These are phyloP conservation scores for Astrothelium macrocarpum DNA, from an alignment of 495 filamentous ascomycete genomes.

Conservation along the genomic window DNA sequence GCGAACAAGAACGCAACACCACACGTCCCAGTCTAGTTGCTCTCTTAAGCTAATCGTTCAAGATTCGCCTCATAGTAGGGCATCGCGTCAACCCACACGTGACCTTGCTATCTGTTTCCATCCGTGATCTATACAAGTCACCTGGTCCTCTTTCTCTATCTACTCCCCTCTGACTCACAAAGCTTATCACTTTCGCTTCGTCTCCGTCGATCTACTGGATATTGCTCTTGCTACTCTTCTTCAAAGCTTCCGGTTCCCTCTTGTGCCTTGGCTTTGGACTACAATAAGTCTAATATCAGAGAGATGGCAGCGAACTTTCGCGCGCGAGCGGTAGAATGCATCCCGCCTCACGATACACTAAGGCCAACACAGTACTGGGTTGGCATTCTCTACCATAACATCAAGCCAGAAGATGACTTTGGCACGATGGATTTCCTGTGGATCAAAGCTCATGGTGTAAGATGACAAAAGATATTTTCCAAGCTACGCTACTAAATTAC, in stretches of 20 bases:
- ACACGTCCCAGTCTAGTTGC: neutral
- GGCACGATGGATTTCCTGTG: conserved; percentile 30
- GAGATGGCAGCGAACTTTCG: conserved; percentile 15
- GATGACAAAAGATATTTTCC: neutral
- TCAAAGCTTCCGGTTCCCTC: neutral
- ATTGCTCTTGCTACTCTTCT: no score
- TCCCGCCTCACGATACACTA: conserved; percentile 5
- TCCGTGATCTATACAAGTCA: neutral
- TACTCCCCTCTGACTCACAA: no score
- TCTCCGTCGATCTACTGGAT: no score
- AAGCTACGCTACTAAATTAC: neutral
- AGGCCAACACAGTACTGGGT: conserved; percentile 17
- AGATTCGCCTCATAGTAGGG: neutral
- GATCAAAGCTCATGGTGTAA: conserved; percentile 30
- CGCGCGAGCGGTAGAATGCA: conserved; percentile 10
- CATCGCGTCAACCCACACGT: neutral
- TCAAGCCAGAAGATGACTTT: conserved; percentile 12
- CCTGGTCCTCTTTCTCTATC: no score
- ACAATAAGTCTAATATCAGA: neutral
- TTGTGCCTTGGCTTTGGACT: neutral
- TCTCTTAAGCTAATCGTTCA: neutral
- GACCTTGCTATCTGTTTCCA: neutral
- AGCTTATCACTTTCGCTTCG: no score
- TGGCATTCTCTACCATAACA: conserved; percentile 16
- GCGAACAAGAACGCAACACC: neutral